These are phyloP conservation scores for Fraxinus floribunda DNA, from an alignment of 305 asterid genomes.

Conservation along the genomic window DNA sequence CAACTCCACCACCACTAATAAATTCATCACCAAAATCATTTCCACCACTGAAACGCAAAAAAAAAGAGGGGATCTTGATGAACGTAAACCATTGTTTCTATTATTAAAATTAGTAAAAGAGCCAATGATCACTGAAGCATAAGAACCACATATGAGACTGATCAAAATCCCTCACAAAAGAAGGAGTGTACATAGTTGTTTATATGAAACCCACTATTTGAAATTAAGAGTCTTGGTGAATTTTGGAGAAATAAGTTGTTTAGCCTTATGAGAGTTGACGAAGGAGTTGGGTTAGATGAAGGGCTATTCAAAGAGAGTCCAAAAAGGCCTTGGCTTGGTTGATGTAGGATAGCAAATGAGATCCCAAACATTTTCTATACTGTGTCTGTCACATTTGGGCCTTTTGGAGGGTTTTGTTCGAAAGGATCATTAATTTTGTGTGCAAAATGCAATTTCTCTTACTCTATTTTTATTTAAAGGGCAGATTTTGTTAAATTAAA, in stretches of 20 bases:
- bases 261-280: slow-evolving; percentile 31
- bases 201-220: slow-evolving; percentile 40
- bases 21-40: slow-evolving; percentile 41
- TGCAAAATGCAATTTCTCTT: too few relatives aligned
- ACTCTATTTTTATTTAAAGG: neutral
- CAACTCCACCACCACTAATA: slow-evolving; percentile 16
- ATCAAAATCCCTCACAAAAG: slow-evolving; percentile 41
- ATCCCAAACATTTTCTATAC: neutral
- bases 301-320: slow-evolving; percentile 26
- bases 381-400: too few relatives aligned
- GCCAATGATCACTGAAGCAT: slow-evolving; percentile 8
- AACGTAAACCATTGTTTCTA: slow-evolving; percentile 28
- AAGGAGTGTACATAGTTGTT: slow-evolving; percentile 46
- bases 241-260: slow-evolving; percentile 42
- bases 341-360: slow-evolving; percentile 47
- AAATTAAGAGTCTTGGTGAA: slow-evolving; percentile 52
- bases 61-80: slow-evolving; percentile 31
- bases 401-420: too few relatives aligned
- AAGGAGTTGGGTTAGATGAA: slow-evolving; percentile 39
- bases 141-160: slow-evolving; percentile 38
- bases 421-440: too few relatives aligned
- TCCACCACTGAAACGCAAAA: neutral
- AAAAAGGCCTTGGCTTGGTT: slow-evolving; percentile 46
- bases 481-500: too few relatives aligned
- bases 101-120: slow-evolving; percentile 14